Evolutionary conservation across 139 green algal species (phyloP), one percentile per base, ranked within the genome.

Genomic region (Nannochloris sp.): DNA sequence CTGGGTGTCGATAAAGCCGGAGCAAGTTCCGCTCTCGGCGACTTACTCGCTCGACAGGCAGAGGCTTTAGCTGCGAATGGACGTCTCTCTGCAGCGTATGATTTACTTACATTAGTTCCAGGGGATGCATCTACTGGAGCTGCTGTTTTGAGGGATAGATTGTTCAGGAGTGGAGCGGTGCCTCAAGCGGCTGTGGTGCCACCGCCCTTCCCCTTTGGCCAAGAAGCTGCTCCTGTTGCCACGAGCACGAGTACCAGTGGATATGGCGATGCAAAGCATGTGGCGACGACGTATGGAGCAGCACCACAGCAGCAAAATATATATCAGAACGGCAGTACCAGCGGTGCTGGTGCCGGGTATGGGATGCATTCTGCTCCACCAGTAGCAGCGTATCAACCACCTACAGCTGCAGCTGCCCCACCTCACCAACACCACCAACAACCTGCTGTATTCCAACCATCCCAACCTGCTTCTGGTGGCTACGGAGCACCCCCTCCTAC

Each of bases 31-130:
- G 73, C 77, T 6, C 76, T 97, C n/a, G 81, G 76, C 3, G 79
- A 84, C 35, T 77, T 98, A 0, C 72, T 97, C 4, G 81, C 78
- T 2, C 71, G 70, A 5, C 97, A 97, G 55, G 90, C 88, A 2
- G 74, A 81, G 32, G 70, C 91, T n/a, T 83, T 96, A 46, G 87
- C 85, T 1, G 66, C 77, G 36, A 78, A 90, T 67, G 91, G 91
- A 15, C 72, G 82, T 54, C 77, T 97, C 70, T 64, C 62, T 30
- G 80, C 76, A 10, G 92, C 92, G 0, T 74, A 92, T 32, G 69
- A 81, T 31, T 85, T 87, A 39, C 75, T 97, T 47, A 59, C 73
- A 31, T 79, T 96, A 80, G 58, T 95, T 1, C 85, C 89, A 34
- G 84, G 78, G 2, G 85, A 91, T 12, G 81, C 84, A 3, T 80